Evolutionary conservation across 169 alveolate species (phyloP).

Genomic region (Hepatocystis sp.): DNA sequence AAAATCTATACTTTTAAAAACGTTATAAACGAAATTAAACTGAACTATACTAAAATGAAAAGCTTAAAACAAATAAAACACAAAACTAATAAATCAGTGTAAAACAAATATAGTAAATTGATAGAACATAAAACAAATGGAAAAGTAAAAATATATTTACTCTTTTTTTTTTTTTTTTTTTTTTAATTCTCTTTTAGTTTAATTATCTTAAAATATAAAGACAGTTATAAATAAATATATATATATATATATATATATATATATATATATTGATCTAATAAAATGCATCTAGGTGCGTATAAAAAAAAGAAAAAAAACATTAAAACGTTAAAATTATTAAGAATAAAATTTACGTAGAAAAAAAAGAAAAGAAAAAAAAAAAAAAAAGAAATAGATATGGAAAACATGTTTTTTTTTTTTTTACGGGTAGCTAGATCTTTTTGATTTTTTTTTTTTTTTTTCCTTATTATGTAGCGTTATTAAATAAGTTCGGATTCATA

Average conservation of each 20-base stretch:
- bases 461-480: not conserved
- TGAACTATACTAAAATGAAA: too few species aligned
- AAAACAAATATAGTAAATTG: too few species aligned
- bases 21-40: too few species aligned
- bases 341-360: not conserved
- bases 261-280: not conserved
- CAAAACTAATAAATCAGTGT: too few species aligned
- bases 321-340: not conserved
- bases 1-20: too few species aligned
- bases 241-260: not conserved
- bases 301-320: not conserved
- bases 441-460: too few species aligned
- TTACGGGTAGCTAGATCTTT: too few species aligned
- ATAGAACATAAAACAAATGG: not conserved
- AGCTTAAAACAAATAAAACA: too few species aligned
- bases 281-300: conserved; percentile 22
- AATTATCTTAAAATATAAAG: not conserved
- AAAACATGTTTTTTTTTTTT: not conserved
- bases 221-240: not conserved
- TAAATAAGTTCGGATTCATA: conserved; percentile 68
- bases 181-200: not conserved
- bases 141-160: too few species aligned
- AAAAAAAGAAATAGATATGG: conserved; percentile 4
- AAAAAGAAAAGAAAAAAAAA: not conserved
- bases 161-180: too few species aligned